Conservation (phyloP, 2,329 filamentous ascomycete species). For the Trichophyton verrucosum region DNA sequence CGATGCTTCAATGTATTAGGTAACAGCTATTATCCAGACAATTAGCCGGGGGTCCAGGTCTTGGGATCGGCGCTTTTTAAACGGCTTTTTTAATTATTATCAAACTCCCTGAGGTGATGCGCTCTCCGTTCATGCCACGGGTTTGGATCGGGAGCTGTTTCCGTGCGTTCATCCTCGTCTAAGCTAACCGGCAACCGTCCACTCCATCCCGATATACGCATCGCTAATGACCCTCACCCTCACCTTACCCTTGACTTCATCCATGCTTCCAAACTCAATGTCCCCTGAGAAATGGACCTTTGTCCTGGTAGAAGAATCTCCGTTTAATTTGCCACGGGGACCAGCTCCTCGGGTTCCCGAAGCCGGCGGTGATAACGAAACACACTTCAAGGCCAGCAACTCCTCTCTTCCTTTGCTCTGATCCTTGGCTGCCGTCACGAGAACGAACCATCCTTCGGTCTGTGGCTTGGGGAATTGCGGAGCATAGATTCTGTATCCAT, state of each 20-base stretch:
- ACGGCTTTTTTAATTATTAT: constrained; percentile 1
- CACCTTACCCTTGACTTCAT: constrained; percentile 24
- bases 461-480: constrained; percentile 89
- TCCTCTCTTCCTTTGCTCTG: constrained; percentile 45
- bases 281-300: constrained; percentile 10
- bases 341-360: constrained; percentile 12
- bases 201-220: constrained; percentile 67
- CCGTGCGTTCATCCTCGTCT: not conserved
- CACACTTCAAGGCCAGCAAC: constrained; percentile 71
- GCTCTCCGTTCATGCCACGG: not conserved
- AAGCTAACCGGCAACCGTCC: constrained; percentile 28
- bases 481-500: constrained; percentile 56
- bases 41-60: not conserved
- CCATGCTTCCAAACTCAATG: not conserved
- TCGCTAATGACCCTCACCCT: constrained; percentile 69
- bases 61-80: not conserved
- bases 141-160: constrained; percentile 1
- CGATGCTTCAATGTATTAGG: not conserved
- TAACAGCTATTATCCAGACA: not conserved
- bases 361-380: constrained; percentile 52
- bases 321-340: constrained; percentile 12
- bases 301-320: constrained; percentile 9
- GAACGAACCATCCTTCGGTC: constrained; percentile 81
- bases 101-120: not conserved
- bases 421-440: constrained; percentile 44